Conservation (phyloP, 176 grass and related monocot species). For the Oryza meridionalis region DNA sequence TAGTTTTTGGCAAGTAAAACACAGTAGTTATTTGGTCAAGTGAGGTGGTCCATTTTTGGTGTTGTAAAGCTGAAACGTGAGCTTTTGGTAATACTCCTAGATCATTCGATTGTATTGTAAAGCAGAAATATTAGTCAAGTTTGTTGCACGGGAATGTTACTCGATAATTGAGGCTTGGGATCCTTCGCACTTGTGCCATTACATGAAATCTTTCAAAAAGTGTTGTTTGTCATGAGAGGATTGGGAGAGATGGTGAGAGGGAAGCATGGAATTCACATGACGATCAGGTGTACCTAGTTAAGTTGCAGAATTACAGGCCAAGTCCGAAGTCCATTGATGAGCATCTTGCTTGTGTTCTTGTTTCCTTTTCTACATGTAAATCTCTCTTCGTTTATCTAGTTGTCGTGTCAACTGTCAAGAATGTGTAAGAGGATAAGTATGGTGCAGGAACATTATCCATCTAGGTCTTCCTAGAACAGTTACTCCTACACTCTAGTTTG, state of each 20-base stretch:
- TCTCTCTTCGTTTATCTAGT: background rate
- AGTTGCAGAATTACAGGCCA: no score
- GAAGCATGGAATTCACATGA: no score
- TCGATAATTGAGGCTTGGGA: background rate
- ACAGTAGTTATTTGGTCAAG: background rate
- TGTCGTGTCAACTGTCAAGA: background rate
- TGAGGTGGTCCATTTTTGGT: constrained; percentile 39
- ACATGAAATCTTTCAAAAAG: background rate
- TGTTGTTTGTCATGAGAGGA: background rate
- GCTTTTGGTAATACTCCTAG: constrained; percentile 1
- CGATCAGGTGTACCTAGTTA: background rate
- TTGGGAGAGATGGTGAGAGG: background rate
- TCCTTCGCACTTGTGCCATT: background rate
- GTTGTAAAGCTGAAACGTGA: constrained; percentile 38
- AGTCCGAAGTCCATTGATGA: background rate
- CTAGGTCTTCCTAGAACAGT: background rate
- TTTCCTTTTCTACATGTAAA: background rate
- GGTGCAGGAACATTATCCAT: background rate
- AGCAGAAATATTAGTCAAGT: constrained; percentile 12
- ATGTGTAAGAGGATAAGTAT: background rate
- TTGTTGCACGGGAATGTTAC: background rate
- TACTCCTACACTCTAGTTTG: background rate
- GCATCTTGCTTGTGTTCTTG: background rate
- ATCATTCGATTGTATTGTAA: constrained; percentile 34
- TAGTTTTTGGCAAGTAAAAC: constrained; percentile 27